Conservation (phyloP, 78 protist genomes). For the Dictyostelium capitatum region DNA sequence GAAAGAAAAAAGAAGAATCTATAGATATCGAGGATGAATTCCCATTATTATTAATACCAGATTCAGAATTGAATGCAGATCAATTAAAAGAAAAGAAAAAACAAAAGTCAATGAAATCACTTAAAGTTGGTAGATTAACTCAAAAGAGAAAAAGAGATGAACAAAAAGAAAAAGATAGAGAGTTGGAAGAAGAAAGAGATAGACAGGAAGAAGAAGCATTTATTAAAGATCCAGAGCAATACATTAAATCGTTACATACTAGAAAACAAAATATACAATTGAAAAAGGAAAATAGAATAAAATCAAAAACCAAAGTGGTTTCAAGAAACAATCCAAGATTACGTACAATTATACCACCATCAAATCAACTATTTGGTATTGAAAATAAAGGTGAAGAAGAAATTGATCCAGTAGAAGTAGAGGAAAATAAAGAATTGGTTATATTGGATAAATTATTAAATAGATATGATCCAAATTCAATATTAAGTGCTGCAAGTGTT, state of each 20-base stretch:
- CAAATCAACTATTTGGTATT: background rate
- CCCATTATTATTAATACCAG: slow-evolving; percentile 49
- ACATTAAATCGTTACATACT: slow-evolving; percentile 14
- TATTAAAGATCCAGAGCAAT: slow-evolving; percentile 53
- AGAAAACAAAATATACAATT: slow-evolving; percentile 7
- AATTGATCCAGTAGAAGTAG: slow-evolving; percentile 43
- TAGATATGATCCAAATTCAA: slow-evolving; percentile 54
- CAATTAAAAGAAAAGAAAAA: slow-evolving; percentile 61
- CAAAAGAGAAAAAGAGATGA: slow-evolving; percentile 74
- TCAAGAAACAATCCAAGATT: slow-evolving; percentile 31
- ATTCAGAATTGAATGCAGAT: slow-evolving; percentile 27
- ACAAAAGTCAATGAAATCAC: slow-evolving; percentile 28
- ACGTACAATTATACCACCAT: background rate
- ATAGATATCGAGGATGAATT: slow-evolving; percentile 43
- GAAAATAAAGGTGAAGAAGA: slow-evolving; percentile 5
- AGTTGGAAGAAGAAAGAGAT: slow-evolving; percentile 22
- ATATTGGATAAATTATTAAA: slow-evolving; percentile 41
- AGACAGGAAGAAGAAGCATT: slow-evolving; percentile 52
- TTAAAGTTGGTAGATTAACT: slow-evolving; percentile 42
- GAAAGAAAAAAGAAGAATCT: slow-evolving; percentile 27
- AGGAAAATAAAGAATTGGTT: slow-evolving; percentile 22
- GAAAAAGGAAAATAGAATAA: slow-evolving; percentile 18
- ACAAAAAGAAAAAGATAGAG: slow-evolving; percentile 50
- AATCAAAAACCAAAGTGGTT: slow-evolving; percentile 22
- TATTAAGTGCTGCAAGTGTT: background rate